A percentile compares a stretch with the other conserved stretches of the same genome.
These are phyloP conservation scores for Phytophthora constricta DNA, from an alignment of 352 stramenopile species.

Conservation along the genomic window DNA sequence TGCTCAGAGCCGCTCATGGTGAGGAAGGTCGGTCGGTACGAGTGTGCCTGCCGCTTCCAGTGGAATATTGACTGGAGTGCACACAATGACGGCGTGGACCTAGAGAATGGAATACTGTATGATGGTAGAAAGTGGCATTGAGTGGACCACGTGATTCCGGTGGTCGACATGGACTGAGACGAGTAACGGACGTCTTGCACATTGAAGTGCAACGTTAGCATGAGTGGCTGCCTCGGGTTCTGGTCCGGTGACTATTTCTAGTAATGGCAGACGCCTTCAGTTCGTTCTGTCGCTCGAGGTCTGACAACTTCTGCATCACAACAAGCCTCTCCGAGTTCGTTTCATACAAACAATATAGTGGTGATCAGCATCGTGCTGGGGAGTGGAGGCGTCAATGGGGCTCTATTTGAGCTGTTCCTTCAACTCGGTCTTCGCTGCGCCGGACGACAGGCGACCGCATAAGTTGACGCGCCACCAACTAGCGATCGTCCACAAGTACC, in stretches of 20 bases:
- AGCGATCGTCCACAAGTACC: conserved; percentile 39
- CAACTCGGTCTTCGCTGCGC: conserved; percentile 17
- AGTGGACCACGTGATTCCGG: conserved; percentile 3
- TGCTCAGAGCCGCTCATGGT: conserved; percentile 25
- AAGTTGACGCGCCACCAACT: conserved; percentile 41
- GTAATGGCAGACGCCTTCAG: too few species aligned
- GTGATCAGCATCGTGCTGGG: too few species aligned
- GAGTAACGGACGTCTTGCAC: not conserved
- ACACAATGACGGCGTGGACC: not conserved
- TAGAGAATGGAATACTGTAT: not conserved
- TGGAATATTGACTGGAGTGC: conserved; percentile 39
- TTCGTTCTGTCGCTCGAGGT: too few species aligned
- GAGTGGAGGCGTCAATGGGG: conserved; percentile 23
- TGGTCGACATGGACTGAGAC: conserved; percentile 16
- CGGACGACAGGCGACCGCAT: conserved; percentile 16
- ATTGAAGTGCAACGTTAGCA: not conserved
- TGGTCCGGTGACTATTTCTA: not conserved
- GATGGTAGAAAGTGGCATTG: conserved; percentile 4
- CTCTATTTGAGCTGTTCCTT: conserved; percentile 26
- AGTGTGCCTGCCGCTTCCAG: conserved; percentile 18
- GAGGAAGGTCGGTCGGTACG: not conserved
- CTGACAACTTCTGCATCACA: too few species aligned
- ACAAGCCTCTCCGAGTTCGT: not conserved
- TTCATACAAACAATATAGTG: too few species aligned
- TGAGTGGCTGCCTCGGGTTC: not conserved